Base-by-base conservation (phyloP, 2,329 filamentous ascomycete species). In the Penicillium sp. region DNA sequence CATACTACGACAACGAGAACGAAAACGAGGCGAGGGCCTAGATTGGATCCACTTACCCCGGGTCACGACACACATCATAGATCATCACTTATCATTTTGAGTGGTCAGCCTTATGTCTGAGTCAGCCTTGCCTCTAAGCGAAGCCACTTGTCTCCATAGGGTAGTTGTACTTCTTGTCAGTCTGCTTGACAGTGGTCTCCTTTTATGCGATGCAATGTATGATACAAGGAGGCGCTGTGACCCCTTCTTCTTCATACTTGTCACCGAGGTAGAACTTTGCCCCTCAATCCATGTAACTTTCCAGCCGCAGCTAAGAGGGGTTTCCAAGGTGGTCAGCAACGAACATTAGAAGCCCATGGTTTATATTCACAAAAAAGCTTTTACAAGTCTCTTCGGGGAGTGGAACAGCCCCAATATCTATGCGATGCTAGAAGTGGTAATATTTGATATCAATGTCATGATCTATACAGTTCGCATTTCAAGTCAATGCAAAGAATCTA, bases 111-210 rank as follows among this genome's bases (percentile, higher is more conserved):
- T 28, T 10, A 21, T n/a, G 28, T n/a, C 31, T 49, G 45, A 44
- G 18, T 57, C 43, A 54, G 29, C 48, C 45, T 44, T 57, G 34
- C 54, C 12, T 45, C 34, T 44, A 57, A 57, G 55, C 55, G 52
- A 57, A 46, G 36, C 34, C 39, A 36, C 24, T 39, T 52, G 34
- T 6, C 52, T 47, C 45, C 49, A 52, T 52, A 26, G 46, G 52
- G 52, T 42, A 45, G 42, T 50, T 50, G 41, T 50, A 50, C 42
- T 34, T 28, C 12, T 10, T 13, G 18, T 21, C 29, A 26, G 15
- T 28, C 15, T 42, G 28, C 21, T 42, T 26, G n/a, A 21, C 21
- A 5, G 23, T 28, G 3, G 29, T 15, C 23, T 47, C 34, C 12
- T 34, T 47, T 39, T n/a, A 28, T 33, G 21, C 26, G 13, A 18